A percentile compares a stretch with the other conserved stretches of the same genome.
phyloP scores from a whole-genome alignment of 75 land plant genomes.

The Selaginella moellendorffii region DNA sequence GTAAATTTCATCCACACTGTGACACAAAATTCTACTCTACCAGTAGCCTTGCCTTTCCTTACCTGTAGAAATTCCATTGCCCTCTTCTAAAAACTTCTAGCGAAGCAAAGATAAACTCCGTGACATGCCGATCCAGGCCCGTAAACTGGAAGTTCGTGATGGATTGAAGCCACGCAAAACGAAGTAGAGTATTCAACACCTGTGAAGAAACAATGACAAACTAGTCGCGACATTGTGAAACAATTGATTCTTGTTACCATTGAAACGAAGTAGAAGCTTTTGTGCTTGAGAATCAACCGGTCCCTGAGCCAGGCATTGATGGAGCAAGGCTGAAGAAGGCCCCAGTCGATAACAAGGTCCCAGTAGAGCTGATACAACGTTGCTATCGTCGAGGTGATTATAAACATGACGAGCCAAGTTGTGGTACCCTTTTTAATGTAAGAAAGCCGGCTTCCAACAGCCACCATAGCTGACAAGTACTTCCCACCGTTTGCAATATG shows the following conservation, averaged over 20 bases:
- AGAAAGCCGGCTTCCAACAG: background rate
- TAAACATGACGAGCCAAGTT: background rate
- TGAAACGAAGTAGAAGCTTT: background rate
- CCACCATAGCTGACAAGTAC: constrained; percentile 5
- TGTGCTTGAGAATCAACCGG: background rate
- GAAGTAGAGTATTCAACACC: constrained; percentile 54
- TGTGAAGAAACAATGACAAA: constrained; percentile 15
- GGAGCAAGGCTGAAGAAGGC: constrained; percentile 2
- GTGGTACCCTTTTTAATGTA: background rate
- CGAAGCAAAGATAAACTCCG: constrained; percentile 49
- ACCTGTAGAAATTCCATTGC: constrained; percentile 96
- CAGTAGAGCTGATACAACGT: constrained; percentile 1
- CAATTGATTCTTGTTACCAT: too few relatives aligned
- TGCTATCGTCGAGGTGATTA: background rate
- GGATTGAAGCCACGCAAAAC: constrained; percentile 79
- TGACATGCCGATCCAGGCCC: constrained; percentile 26
- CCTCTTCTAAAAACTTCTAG: constrained; percentile 75
- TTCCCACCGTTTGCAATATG: background rate
- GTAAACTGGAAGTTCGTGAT: constrained; percentile 36
- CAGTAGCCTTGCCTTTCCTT: too few relatives aligned
- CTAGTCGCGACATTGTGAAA: too few relatives aligned
- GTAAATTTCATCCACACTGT: too few relatives aligned
- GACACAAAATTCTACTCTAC: too few relatives aligned
- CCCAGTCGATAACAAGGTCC: constrained; percentile 3
- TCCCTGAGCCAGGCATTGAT: background rate